Conservation (phyloP, 2,329 filamentous ascomycete genomes). For the Exophiala bonariae region DNA sequence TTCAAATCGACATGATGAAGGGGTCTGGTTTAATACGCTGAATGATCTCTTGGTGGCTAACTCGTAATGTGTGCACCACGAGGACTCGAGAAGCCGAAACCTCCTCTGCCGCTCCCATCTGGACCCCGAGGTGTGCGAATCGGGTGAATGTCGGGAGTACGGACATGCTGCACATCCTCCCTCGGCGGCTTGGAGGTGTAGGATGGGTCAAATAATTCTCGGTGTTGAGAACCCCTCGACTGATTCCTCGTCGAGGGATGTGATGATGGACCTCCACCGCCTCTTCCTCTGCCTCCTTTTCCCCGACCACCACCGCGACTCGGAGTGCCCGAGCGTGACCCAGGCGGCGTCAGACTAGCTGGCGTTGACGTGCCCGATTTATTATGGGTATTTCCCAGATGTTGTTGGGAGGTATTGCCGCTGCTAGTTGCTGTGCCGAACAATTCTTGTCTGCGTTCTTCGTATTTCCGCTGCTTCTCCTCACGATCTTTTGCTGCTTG, state of each 20-base stretch:
- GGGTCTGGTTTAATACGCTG: no score
- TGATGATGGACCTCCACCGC: slow-evolving; percentile 3
- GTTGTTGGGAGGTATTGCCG: slow-evolving; percentile 10
- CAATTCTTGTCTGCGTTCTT: slow-evolving; percentile 83
- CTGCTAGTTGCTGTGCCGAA: slow-evolving; percentile 62
- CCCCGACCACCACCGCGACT: slow-evolving; percentile 50
- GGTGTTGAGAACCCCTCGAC: slow-evolving; percentile 35
- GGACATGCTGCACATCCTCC: slow-evolving; percentile 25
- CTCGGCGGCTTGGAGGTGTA: slow-evolving; percentile 63
- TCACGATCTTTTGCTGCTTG: slow-evolving; percentile 78
- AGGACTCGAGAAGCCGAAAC: slow-evolving; percentile 65
- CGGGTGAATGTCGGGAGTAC: slow-evolving; percentile 44
- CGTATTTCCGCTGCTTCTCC: slow-evolving; percentile 87
- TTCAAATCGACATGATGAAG: no score
- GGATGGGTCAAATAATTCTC: slow-evolving; percentile 76
- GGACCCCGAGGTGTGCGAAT: slow-evolving; percentile 76
- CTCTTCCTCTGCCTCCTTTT: slow-evolving; percentile 33
- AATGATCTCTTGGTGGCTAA: no score
- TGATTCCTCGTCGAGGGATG: slow-evolving; percentile 23
- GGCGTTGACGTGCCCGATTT: slow-evolving; percentile 62
- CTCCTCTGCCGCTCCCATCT: slow-evolving; percentile 72
- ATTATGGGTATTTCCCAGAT: slow-evolving; percentile 10
- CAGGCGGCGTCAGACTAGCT: slow-evolving; percentile 62
- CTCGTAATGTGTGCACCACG: not conserved
- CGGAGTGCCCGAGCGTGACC: slow-evolving; percentile 35